These are phyloP conservation scores for Saccharomyces hybrid DNA, from an alignment of 1,139 yeast genomes.

Conservation along the genomic window DNA sequence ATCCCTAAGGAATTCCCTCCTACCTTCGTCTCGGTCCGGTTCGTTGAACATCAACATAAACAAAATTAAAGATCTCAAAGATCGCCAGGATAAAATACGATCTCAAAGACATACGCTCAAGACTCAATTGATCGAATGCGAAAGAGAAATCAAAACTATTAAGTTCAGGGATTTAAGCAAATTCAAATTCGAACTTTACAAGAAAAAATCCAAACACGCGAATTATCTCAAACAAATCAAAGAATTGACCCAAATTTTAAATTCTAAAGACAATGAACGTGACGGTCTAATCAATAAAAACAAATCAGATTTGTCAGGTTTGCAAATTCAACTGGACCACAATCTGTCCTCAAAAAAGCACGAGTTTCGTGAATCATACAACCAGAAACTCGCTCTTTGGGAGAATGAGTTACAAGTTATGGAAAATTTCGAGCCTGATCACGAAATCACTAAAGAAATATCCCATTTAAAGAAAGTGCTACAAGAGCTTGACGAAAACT, in stretches of 20 bases:
- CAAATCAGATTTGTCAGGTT: neutral
- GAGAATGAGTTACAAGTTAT: conserved; percentile 4
- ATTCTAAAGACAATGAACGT: neutral
- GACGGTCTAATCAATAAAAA: neutral
- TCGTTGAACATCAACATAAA: neutral
- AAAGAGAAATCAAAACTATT: neutral
- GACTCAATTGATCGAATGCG: neutral
- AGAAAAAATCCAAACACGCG: conserved; percentile 2
- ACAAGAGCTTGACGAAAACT: neutral
- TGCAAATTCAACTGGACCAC: neutral
- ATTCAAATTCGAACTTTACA: conserved; percentile 3
- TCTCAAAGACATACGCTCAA: neutral
- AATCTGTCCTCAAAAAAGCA: neutral
- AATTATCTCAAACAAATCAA: neutral
- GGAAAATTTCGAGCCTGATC: conserved; percentile 9
- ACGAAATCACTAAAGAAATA: conserved; percentile 10
- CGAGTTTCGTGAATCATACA: neutral
- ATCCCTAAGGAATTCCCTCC: neutral
- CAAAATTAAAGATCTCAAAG: neutral
- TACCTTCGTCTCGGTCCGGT: neutral
- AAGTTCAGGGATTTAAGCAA: conserved; percentile 4
- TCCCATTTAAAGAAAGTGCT: conserved; percentile 2
- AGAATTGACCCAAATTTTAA: conserved; percentile 3
- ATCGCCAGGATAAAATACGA: neutral
- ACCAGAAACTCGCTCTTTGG: neutral